These are phyloP conservation scores for Eucalyptus cladocalyx DNA, from an alignment of 345 rosid species.

Conservation along the genomic window DNA sequence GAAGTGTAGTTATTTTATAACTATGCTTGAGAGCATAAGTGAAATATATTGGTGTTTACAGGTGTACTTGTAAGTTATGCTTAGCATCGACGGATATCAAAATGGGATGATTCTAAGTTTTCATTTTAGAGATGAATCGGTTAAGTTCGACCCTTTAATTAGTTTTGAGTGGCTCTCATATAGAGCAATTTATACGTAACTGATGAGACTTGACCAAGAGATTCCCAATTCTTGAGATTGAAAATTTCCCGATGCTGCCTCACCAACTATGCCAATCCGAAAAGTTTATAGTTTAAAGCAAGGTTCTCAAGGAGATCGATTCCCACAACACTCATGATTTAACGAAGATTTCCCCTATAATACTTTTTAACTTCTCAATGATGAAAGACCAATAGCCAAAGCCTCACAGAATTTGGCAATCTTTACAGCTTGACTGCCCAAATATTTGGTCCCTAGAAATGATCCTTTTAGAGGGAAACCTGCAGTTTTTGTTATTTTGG, in stretches of 20 bases:
- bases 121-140: neutral
- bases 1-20: neutral
- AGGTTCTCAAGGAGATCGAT: neutral
- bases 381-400: neutral
- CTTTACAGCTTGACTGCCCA: neutral
- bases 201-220: neutral
- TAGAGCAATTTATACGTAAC: neutral
- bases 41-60: neutral
- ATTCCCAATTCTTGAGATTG: neutral
- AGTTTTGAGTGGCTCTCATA: accelerated
- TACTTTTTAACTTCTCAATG: neutral
- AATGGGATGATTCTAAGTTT: neutral
- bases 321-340: neutral
- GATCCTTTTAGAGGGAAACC: neutral
- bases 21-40: neutral
- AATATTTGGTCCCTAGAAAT: neutral
- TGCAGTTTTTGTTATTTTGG: neutral
- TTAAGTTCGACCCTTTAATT: neutral
- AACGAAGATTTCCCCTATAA: neutral
- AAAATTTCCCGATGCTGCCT: accelerated
- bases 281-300: neutral
- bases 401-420: neutral
- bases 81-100: neutral
- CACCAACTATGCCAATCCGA: neutral
- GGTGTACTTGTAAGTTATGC: neutral